A percentile compares a stretch with the other conserved stretches of the same genome.
Conservation (phyloP, 1,284 basidiomycete genomes). For the Lignosus rhinocerotis region DNA sequence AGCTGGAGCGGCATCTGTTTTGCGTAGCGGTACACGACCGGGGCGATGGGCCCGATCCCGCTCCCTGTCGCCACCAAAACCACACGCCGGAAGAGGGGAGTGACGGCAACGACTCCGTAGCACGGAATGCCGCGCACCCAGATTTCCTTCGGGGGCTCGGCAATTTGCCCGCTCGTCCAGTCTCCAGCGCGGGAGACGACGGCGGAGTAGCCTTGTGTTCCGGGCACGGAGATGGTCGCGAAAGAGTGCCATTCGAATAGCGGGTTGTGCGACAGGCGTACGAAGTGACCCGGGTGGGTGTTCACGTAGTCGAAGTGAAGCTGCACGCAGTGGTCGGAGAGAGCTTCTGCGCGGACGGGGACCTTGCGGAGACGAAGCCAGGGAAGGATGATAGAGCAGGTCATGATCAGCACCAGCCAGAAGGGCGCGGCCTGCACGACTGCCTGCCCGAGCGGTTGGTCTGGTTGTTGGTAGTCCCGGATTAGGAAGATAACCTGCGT, state of each 20-base stretch:
- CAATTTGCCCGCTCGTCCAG: slow-evolving; percentile 54
- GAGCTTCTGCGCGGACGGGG: slow-evolving; percentile 48
- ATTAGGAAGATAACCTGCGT: slow-evolving; percentile 48
- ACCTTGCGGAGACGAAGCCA: slow-evolving; percentile 56
- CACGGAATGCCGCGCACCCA: slow-evolving; percentile 58
- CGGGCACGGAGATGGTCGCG: slow-evolving; percentile 52
- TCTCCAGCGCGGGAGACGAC: slow-evolving; percentile 61
- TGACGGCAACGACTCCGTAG: slow-evolving; percentile 55
- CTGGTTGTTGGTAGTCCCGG: slow-evolving; percentile 49
- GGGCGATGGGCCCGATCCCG: slow-evolving; percentile 59
- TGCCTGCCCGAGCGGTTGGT: slow-evolving; percentile 41
- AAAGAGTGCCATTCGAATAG: slow-evolving; percentile 63
- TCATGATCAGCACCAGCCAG: slow-evolving; percentile 54
- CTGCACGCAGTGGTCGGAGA: slow-evolving; percentile 56
- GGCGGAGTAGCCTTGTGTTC: slow-evolving; percentile 53
- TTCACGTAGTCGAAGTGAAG: slow-evolving; percentile 56
- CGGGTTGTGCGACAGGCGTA: slow-evolving; percentile 51
- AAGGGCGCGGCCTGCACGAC: slow-evolving; percentile 47
- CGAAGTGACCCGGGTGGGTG: slow-evolving; percentile 54
- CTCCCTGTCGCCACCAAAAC: slow-evolving; percentile 61
- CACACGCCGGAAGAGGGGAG: slow-evolving; percentile 53
- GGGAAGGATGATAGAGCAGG: slow-evolving; percentile 52
- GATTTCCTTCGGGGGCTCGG: slow-evolving; percentile 48
- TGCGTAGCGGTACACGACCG: slow-evolving; percentile 44
- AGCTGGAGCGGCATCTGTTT: slow-evolving; percentile 49